Evolutionary conservation across 768 basidiomycete genomes (phyloP).

Genomic region (Imleria badia): DNA sequence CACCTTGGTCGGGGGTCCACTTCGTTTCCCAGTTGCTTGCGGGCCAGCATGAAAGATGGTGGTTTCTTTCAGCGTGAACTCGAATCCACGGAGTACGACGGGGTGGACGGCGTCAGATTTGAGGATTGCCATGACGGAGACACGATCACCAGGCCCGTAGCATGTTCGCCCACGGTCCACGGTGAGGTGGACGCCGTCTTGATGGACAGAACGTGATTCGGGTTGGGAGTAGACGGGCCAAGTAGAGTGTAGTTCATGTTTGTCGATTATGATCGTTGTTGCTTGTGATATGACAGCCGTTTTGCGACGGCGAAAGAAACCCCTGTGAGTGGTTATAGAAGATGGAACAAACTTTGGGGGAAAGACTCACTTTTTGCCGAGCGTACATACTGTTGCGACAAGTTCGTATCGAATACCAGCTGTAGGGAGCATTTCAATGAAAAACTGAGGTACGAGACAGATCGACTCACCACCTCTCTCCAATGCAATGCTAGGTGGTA

Average conservation of each 20-base stretch:
- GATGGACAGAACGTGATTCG: constrained; percentile 62
- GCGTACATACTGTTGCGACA: constrained; percentile 80
- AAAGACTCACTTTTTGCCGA: constrained; percentile 72
- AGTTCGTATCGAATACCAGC: constrained; percentile 90
- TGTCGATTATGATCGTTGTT: constrained; percentile 80
- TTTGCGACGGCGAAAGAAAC: constrained; percentile 81
- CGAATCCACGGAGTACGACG: constrained; percentile 78
- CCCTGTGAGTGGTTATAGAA: constrained; percentile 33
- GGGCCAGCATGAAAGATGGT: constrained; percentile 71
- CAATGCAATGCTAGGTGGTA: constrained; percentile 82
- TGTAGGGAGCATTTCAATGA: constrained; percentile 24
- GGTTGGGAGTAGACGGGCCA: constrained; percentile 90
- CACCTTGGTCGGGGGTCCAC: constrained; percentile 54
- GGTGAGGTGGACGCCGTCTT: constrained; percentile 71
- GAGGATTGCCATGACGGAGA: constrained; percentile 68
- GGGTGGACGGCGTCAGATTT: constrained; percentile 69
- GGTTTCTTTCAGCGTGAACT: constrained; percentile 75
- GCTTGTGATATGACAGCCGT: constrained; percentile 64
- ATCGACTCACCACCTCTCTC: constrained; percentile 62
- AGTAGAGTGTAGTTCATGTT: constrained; percentile 89
- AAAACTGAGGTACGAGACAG: neutral
- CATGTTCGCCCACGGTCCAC: constrained; percentile 78
- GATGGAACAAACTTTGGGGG: neutral
- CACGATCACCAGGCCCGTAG: constrained; percentile 83
- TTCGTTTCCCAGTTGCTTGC: constrained; percentile 50